Percentiles rank a stretch among this genome's conserved stretches.
These are phyloP conservation scores for Penicillium sp. DNA, from an alignment of 2,329 filamentous ascomycete genomes.

Conservation along the genomic window DNA sequence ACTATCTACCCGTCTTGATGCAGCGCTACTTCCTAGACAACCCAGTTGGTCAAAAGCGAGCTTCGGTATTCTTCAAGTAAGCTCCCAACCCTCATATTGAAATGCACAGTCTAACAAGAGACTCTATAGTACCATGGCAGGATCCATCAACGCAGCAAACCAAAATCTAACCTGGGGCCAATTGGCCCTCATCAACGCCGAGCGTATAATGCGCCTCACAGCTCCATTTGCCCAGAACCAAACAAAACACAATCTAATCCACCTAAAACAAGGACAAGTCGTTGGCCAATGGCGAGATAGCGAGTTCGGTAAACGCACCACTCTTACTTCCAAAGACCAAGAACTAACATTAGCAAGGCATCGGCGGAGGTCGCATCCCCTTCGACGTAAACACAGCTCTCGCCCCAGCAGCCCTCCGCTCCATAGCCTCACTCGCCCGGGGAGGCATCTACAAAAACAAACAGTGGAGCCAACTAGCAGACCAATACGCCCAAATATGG, in stretches of 20 bases:
- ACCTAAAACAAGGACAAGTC: constrained; percentile 53
- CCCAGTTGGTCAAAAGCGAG: constrained; percentile 40
- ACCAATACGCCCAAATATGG: constrained; percentile 59
- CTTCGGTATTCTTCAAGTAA: constrained; percentile 36
- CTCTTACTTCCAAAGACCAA: neutral
- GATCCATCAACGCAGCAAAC: constrained; percentile 54
- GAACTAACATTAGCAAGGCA: constrained; percentile 18
- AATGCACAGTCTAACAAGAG: neutral
- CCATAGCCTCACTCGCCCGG: constrained; percentile 58
- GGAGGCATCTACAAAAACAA: constrained; percentile 54
- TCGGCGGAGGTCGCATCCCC: constrained; percentile 63
- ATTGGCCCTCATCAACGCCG: constrained; percentile 53
- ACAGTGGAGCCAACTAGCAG: constrained; percentile 50
- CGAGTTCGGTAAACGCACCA: constrained; percentile 46
- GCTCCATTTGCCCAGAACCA: constrained; percentile 56
- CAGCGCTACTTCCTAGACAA: constrained; percentile 58
- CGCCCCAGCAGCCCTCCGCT: constrained; percentile 60
- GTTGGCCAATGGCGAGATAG: constrained; percentile 67
- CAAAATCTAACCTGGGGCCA: constrained; percentile 54
- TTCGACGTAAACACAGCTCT: constrained; percentile 66
- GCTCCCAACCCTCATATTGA: neutral
- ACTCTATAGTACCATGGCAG: constrained; percentile 42
- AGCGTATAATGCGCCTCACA: constrained; percentile 59
- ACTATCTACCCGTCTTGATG: constrained; percentile 60
- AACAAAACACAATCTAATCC: constrained; percentile 56